A percentile compares a stretch with the other conserved stretches of the same genome.
Conservation (phyloP, 148 eudicot genomes). For the Chenopodium suecicum region DNA sequence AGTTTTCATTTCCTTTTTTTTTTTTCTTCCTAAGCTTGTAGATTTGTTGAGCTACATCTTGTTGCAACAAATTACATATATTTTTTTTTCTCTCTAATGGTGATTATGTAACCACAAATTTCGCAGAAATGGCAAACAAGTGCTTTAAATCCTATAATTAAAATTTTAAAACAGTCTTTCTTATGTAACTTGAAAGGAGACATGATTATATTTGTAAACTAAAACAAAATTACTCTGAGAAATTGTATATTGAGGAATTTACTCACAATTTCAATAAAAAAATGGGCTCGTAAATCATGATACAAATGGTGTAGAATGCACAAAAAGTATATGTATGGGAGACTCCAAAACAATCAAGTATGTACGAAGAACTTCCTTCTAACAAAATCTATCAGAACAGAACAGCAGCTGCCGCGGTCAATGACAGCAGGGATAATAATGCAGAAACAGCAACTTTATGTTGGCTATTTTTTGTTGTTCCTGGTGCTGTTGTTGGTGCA, state of each 20-base stretch:
- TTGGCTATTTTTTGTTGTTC: conserved; percentile 22
- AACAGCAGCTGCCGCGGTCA: conserved; percentile 18
- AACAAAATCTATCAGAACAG: conserved; percentile 21
- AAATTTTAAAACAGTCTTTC: neutral
- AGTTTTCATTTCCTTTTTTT: too few species aligned
- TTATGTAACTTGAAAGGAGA: neutral
- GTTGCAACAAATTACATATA: too few species aligned
- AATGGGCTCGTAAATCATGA: neutral
- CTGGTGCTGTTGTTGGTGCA: conserved; percentile 10
- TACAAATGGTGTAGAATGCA: conserved; percentile 26
- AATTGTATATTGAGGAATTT: neutral
- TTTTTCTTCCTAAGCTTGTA: too few species aligned
- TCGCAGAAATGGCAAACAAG: too few species aligned
- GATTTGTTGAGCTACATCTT: too few species aligned
- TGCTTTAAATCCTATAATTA: too few species aligned
- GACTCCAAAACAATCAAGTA: conserved; percentile 11
- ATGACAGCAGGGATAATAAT: conserved; percentile 14
- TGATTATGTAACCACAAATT: too few species aligned
- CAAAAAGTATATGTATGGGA: neutral
- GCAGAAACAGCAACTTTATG: conserved; percentile 20
- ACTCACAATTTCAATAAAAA: neutral
- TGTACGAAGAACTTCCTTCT: neutral
- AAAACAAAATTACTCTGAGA: neutral
- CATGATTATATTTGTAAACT: neutral
- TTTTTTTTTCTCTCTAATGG: too few species aligned